phyloP scores from a whole-genome alignment of 2,329 filamentous ascomycete species.

The Cercospora sp. region DNA sequence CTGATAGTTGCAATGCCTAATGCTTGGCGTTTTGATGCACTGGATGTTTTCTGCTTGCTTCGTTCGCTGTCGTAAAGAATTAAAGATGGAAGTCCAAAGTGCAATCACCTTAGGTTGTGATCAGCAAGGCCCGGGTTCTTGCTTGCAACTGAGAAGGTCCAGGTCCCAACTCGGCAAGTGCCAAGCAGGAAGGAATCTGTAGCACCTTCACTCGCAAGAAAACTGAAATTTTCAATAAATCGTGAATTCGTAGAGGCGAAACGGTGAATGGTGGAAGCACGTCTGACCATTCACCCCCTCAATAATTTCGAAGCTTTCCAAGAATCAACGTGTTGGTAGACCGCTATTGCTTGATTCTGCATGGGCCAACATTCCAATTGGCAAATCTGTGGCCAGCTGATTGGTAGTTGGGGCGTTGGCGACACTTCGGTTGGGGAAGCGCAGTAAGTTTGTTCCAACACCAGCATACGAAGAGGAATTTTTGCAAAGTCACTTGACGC shows the following conservation, averaged over 20 bases:
- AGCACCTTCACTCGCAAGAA: not conserved
- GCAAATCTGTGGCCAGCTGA: conserved; percentile 2
- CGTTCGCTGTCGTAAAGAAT: not conserved
- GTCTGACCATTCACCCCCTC: not conserved
- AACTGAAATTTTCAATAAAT: not conserved
- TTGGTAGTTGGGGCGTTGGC: conserved; percentile 1
- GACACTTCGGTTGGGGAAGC: conserved; percentile 4
- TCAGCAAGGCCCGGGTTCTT: conserved; percentile 1
- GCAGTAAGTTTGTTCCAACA: conserved; percentile 1
- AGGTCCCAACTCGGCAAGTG: not conserved
- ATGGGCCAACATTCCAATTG: conserved; percentile 7
- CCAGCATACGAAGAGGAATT: not conserved
- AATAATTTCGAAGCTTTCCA: not conserved
- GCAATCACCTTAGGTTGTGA: not conserved
- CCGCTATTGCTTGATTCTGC: conserved; percentile 13
- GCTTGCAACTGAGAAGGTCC: not conserved
- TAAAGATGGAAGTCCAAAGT: not conserved
- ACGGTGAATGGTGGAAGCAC: not conserved
- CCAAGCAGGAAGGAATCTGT: not conserved
- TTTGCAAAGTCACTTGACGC: not conserved
- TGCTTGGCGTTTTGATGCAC: not conserved
- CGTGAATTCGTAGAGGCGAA: not conserved
- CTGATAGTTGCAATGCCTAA: not conserved
- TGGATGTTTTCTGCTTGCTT: not conserved
- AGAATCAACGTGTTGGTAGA: conserved; percentile 6